Evolutionary conservation across 139 green algal genomes (phyloP).

Genomic region (Astrephomene gubernaculifera): DNA sequence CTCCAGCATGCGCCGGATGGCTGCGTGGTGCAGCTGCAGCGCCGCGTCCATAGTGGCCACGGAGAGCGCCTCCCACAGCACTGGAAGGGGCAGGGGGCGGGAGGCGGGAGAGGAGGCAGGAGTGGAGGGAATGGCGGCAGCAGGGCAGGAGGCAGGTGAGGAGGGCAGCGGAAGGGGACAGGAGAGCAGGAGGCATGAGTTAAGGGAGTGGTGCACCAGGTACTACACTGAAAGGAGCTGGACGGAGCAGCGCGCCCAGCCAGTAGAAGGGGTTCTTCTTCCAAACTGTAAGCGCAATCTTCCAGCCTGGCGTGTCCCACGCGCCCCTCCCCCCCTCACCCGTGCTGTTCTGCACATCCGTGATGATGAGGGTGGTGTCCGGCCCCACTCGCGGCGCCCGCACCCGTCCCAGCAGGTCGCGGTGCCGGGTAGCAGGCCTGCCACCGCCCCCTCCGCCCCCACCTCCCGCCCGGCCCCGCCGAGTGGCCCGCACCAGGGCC

Average conservation of each 20-base stretch:
- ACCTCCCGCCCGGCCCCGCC: neutral
- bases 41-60: conserved; percentile 24
- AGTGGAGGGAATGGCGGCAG: neutral
- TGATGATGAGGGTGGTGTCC: conserved; percentile 42
- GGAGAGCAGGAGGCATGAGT: neutral
- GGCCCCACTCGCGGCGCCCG: conserved; percentile 3
- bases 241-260: no score
- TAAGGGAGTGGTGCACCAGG: no score
- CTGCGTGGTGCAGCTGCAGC: conserved; percentile 30
- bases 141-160: neutral
- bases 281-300: no score
- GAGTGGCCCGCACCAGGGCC: neutral
- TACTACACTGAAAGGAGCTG: no score
- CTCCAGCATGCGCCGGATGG: conserved; percentile 18
- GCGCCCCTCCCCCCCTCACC: neutral
- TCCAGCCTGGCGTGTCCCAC: no score
- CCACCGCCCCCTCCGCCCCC: no score
- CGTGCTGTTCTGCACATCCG: conserved; percentile 34
- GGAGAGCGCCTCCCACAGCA: conserved; percentile 34
- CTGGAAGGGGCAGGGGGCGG: neutral
- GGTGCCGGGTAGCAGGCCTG: neutral
- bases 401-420: conserved; percentile 24
- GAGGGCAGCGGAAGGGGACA: neutral
- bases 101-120: neutral
- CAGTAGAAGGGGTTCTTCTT: no score